Evolutionary conservation across 1,284 basidiomycete genomes (phyloP), one percentile per base, ranked within the genome.

Genomic region (Hemileia vastatrix): DNA sequence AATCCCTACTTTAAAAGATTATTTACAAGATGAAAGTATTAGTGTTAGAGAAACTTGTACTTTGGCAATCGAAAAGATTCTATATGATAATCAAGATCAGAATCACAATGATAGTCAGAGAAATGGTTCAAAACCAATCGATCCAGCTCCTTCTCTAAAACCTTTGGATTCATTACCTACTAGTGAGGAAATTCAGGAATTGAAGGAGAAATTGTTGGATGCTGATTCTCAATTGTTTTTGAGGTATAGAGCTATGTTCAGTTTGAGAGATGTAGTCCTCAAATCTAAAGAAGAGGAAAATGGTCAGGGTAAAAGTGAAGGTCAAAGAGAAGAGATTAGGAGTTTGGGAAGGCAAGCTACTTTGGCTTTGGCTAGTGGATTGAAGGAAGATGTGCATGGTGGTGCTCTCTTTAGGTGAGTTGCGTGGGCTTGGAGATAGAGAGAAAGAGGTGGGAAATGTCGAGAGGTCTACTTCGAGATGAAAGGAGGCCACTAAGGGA

Each of bases 231-330:
- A 89, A 0, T 83, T 99, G 0, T 99, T 98, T 72, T 85, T 92
- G 69, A 84, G 95, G 43, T 99, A 99, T 76, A 84, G 95, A 13
- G 94, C 95, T 47, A 98, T 99, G 95, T 98, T 99, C 75, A 88
- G 90, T 0, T 81, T 99, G 51, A 84, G 95, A 27, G 93, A 96
- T 76, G 87, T 53, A 89, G 89, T 53, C 19, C 33, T 44, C 32
- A 31, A 40, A 3, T 40, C 24, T 3, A n/a, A n/a, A n/a, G n/a
- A n/a, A n/a, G n/a, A n/a, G n/a, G n/a, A n/a, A n/a, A n/a, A n/a
- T n/a, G n/a, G n/a, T n/a, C n/a, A n/a, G n/a, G n/a, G n/a, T n/a
- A n/a, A n/a, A n/a, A n/a, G n/a, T n/a, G n/a, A n/a, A n/a, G 15
- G 21, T 19, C 44, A 27, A 21, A 31, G 23, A 23, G 27, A 27